Base-by-base conservation (phyloP, 345 rosid species). In the Acer negundo region DNA sequence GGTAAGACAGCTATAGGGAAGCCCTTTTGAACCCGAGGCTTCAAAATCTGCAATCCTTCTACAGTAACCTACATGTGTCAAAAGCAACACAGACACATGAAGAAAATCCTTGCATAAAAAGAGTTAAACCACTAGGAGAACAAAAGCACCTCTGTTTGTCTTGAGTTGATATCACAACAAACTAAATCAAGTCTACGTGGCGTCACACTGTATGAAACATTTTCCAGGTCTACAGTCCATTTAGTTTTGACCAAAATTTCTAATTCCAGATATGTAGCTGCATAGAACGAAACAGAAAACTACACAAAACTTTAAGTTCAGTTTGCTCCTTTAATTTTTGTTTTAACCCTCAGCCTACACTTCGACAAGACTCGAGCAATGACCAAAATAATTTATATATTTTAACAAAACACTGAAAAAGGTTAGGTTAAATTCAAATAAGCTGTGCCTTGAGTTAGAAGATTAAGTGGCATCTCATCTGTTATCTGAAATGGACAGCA, bases 41-140 rank as follows among this genome's bases (percentile, higher is more conserved):
- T 96, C 86, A 94, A 75, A 42, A 80, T 87, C 86, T 90, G 95
- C 83, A 96, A 85, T 75, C 97, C 97, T 86, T 91, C 94, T 6
- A 92, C 88, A 59, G 91, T 83, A 81, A 91, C 90, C 98, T 96
- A 85, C 82, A 92, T 69, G 75, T 55, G 61, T 26, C 7, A 31
- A 62, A 70, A 44, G 38, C 73, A 40, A 47, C 78, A 31, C 40
- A 53, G 67, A 74, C 20, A 70, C 53, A 64, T 53, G 20, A 55
- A 55, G 59, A 51, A 17, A 10, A 35, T 22, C 66, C 42, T 74
- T 3, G 62, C 72, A 51, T 68, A 47, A 65, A 44, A 70, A 20
- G 49, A 73, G 63, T 55, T 42, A 74, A 56, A 49, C 61, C 5
- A 56, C 65, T 63, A 9, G 53, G 19, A 70, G 15, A 20, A 75